Percentiles rank a stretch among this genome's conserved stretches.
Evolutionary conservation across 2,329 filamentous ascomycete genomes (phyloP).

Genomic region (Aureobasidium zeae): DNA sequence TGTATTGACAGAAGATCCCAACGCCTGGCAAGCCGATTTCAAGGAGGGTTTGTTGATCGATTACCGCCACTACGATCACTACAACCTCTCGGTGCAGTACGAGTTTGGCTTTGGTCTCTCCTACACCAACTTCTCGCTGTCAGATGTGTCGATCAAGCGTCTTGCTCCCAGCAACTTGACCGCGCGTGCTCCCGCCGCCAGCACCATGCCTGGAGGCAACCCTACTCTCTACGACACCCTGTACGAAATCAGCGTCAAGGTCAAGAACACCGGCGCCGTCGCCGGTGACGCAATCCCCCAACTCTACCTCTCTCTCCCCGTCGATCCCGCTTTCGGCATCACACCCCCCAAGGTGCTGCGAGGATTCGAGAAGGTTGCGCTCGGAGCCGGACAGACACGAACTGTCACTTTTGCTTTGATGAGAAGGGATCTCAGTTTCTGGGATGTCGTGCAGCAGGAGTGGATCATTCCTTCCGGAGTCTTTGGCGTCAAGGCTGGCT

Average conservation of each 20-base stretch:
- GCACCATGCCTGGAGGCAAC: conserved; percentile 43
- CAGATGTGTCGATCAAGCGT: conserved; percentile 38
- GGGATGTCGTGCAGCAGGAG: conserved; percentile 50
- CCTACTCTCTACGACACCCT: conserved; percentile 56
- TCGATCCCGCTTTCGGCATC: conserved; percentile 27
- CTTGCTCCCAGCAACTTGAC: conserved; percentile 31
- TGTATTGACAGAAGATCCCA: conserved; percentile 26
- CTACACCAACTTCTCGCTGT: conserved; percentile 37
- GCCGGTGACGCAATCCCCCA: conserved; percentile 55
- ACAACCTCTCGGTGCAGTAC: conserved; percentile 30
- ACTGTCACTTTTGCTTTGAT: conserved; percentile 46
- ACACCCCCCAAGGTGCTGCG: conserved; percentile 42
- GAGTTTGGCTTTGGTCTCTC: conserved; percentile 39
- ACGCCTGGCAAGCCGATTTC: conserved; percentile 42
- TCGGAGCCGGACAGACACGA: conserved; percentile 41
- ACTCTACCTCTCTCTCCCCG: conserved; percentile 44
- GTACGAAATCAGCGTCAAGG: conserved; percentile 54
- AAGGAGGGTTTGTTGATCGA: conserved; percentile 45
- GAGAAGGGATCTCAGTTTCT: conserved; percentile 55
- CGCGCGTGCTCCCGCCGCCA: conserved; percentile 24
- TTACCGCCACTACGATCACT: conserved; percentile 44
- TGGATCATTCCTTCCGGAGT: conserved; percentile 40
- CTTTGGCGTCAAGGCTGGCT: conserved; percentile 28
- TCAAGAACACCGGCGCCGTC: conserved; percentile 58
- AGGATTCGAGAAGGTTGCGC: conserved; percentile 51